Base-by-base conservation (phyloP, 495 filamentous ascomycete species). In the Evansstolkia leycettana region DNA sequence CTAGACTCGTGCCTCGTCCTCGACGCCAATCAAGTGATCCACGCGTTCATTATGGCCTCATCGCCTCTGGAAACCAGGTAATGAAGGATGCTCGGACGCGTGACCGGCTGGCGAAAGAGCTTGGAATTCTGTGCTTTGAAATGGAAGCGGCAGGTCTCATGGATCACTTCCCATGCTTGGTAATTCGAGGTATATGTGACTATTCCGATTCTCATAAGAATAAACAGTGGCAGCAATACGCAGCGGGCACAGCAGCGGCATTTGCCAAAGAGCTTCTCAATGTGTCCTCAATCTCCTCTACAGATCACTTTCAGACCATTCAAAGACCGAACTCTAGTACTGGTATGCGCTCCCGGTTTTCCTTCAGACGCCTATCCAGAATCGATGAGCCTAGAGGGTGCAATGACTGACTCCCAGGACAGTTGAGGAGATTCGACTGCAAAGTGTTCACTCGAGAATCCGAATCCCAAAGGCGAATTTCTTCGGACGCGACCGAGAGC, bases 81-180 rank as follows among this genome's bases (percentile, higher is more conserved):
- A 57, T 60, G 42, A 55, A 48, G 29, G 38, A 58, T 47, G 52
- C 41, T 11, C 23, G 33, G 13, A 48, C 32, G 19, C 41, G 57
- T 34, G 57, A 62, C 29, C 28, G 41, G 28, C 38, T 54, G 20
- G 41, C 40, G 9, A 29, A 49, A 23, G 36, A 38, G 24, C 30
- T 36, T n/a, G 28, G 39, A 6, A 37, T 41, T n/a, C 28, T 50
- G 26, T 52, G 46, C 36, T 49, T 52, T 40, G 44, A 37, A 39
- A 47, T 59, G 53, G 56, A 60, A 31, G 57, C 51, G 1, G 57
- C 57, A 6, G 57, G 57, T 0, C 20, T 60, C 17, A 57, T 47
- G 43, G 36, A 54, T 36, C 15, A 42, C 8, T 38, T 53, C 29
- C 43, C 35, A 37, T 50, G 40, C 27, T 30, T 52, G 10, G 43